These are phyloP conservation scores for Cladophialophora psammophila DNA, from an alignment of 2,329 filamentous ascomycete species.

Conservation along the genomic window DNA sequence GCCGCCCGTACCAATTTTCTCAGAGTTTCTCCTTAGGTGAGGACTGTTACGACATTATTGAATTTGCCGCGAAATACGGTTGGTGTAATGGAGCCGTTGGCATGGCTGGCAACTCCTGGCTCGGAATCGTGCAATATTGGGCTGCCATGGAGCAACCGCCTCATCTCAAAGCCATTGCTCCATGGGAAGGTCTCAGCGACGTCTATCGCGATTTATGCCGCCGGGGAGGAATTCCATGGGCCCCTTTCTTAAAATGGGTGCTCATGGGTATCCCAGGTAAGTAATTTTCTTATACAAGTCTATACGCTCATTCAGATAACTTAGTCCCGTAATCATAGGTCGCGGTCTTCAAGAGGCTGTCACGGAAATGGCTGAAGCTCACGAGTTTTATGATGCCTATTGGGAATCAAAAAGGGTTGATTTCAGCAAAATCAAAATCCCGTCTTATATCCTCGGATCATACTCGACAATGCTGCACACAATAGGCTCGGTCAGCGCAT, in stretches of 20 bases:
- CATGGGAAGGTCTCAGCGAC: conserved; percentile 58
- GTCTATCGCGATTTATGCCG: conserved; percentile 57
- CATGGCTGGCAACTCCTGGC: conserved; percentile 55
- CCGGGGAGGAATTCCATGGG: conserved; percentile 48
- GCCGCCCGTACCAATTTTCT: conserved; percentile 1
- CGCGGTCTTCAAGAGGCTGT: conserved; percentile 25
- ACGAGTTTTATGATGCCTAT: conserved; percentile 35
- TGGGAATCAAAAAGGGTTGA: conserved; percentile 41
- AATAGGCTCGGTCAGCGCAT: conserved; percentile 50
- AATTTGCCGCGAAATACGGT: conserved; percentile 49
- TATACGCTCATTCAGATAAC: not conserved
- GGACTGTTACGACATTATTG: conserved; percentile 56
- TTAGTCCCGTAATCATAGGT: not conserved
- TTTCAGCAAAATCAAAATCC: conserved; percentile 43
- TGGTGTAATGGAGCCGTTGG: conserved; percentile 57
- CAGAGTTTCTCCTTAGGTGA: conserved; percentile 42
- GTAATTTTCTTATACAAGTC: not conserved
- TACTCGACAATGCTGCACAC: conserved; percentile 41
- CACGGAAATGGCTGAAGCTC: conserved; percentile 12
- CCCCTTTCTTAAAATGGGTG: conserved; percentile 28
- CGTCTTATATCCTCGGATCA: conserved; percentile 48
- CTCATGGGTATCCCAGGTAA: conserved; percentile 26
- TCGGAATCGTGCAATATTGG: conserved; percentile 55
- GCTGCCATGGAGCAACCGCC: conserved; percentile 54
- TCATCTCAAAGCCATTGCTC: conserved; percentile 54